Percentiles rank a stretch among this genome's conserved stretches.
phyloP scores from a whole-genome alignment of 2,329 filamentous ascomycete species.

The Fusarium nygamai region DNA sequence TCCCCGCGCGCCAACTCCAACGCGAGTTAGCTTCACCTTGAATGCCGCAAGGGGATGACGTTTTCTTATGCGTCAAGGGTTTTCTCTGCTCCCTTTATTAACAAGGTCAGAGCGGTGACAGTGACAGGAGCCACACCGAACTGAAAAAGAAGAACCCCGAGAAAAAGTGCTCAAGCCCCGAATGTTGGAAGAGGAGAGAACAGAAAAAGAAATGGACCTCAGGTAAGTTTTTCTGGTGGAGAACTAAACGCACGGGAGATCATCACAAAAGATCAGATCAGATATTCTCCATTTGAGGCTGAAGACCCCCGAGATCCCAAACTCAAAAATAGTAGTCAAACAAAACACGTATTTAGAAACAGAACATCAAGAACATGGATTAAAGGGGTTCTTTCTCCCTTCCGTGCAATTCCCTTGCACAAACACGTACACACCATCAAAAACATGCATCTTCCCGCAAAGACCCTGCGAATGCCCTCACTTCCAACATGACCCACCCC shows the following conservation, averaged over 20 bases:
- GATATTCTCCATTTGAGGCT: constrained; percentile 25
- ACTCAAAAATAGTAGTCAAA: constrained; percentile 4
- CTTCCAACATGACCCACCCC: constrained; percentile 7
- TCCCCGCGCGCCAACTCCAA: constrained; percentile 13
- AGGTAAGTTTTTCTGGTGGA: constrained; percentile 25
- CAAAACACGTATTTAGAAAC: neutral
- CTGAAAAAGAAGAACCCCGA: neutral
- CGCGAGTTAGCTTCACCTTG: neutral
- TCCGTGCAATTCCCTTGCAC: constrained; percentile 17
- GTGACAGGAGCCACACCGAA: constrained; percentile 20
- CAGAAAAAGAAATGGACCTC: neutral
- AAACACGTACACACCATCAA: neutral
- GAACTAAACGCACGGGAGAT: constrained; percentile 34
- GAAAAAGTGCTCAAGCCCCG: neutral
- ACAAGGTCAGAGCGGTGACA: constrained; percentile 11
- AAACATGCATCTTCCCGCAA: constrained; percentile 12
- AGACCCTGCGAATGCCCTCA: constrained; percentile 26
- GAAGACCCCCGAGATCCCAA: constrained; percentile 10
- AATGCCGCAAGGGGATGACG: constrained; percentile 23
- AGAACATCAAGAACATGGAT: neutral
- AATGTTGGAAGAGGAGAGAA: neutral
- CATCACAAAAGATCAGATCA: constrained; percentile 23
- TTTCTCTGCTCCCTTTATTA: neutral
- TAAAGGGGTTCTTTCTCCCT: neutral
- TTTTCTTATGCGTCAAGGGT: constrained; percentile 30